A percentile compares a stretch with the other conserved stretches of the same genome.
Conservation (phyloP, 2,329 filamentous ascomycete genomes). For the Calonectria pseudoreteaudii region DNA sequence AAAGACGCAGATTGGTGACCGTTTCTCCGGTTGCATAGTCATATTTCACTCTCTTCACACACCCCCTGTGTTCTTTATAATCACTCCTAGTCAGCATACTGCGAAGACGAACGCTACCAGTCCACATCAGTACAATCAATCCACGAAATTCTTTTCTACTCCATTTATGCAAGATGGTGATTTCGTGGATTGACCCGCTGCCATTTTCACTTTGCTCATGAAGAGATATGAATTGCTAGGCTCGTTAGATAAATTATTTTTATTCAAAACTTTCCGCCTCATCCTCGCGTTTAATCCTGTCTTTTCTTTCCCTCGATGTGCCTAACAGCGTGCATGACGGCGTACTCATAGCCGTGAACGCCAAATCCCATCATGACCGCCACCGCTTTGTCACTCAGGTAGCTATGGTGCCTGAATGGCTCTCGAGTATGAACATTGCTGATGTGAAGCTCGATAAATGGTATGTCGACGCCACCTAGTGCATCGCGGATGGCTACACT, state of each 20-base stretch:
- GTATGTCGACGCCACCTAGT: slow-evolving; percentile 72
- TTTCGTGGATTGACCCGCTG: neutral
- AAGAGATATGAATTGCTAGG: neutral
- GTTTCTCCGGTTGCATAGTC: neutral
- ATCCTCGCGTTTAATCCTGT: neutral
- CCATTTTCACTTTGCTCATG: neutral
- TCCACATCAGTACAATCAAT: neutral
- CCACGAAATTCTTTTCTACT: neutral
- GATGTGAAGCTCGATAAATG: slow-evolving; percentile 80
- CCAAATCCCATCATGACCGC: slow-evolving; percentile 65
- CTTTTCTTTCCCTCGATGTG: slow-evolving; percentile 21
- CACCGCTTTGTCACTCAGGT: slow-evolving; percentile 77
- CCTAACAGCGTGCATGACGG: slow-evolving; percentile 18
- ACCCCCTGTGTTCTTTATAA: neutral
- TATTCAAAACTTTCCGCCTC: neutral
- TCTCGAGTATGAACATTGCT: slow-evolving; percentile 80
- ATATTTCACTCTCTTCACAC: neutral
- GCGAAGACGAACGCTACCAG: neutral
- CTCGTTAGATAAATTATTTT: neutral
- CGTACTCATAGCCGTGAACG: slow-evolving; percentile 15
- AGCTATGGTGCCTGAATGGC: slow-evolving; percentile 74
- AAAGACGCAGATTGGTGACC: neutral
- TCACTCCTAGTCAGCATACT: neutral
- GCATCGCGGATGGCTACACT: slow-evolving; percentile 79
- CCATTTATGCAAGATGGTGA: neutral